Percentiles rank a stretch among this genome's conserved stretches.
Evolutionary conservation across 1,284 basidiomycete genomes (phyloP).

Genomic region (Hypsizygus ulmarius): DNA sequence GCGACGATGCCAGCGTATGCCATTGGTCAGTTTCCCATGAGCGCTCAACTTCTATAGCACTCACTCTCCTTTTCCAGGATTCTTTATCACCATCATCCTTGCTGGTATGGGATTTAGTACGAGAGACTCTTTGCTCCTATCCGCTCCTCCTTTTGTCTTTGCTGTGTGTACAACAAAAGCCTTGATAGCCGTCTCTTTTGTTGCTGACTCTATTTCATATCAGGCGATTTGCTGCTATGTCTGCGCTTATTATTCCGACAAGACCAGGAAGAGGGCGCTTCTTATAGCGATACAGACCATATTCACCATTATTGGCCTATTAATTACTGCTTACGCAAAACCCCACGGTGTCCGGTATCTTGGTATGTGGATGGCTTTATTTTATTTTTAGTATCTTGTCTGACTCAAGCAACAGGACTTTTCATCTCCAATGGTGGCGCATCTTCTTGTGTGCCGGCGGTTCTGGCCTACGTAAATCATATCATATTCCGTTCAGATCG

Average conservation of each 20-base stretch:
- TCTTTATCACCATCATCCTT: conserved; percentile 39
- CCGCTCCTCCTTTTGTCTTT: conserved; percentile 36
- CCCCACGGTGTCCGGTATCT: conserved; percentile 34
- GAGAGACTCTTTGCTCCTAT: conserved; percentile 28
- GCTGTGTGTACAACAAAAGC: conserved; percentile 27
- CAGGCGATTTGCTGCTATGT: conserved; percentile 32
- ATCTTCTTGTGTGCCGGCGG: conserved; percentile 28
- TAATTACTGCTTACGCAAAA: conserved; percentile 33
- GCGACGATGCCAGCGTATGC: conserved; percentile 38
- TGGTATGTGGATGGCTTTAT: conserved; percentile 22
- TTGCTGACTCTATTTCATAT: background rate
- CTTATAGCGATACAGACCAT: conserved; percentile 35
- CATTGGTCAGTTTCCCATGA: conserved; percentile 25
- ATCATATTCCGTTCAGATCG: background rate
- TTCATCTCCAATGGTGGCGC: conserved; percentile 30
- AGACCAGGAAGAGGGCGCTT: conserved; percentile 31
- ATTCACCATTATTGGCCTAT: conserved; percentile 34
- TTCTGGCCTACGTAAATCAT: conserved; percentile 29
- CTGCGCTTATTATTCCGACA: conserved; percentile 40
- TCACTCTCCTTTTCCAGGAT: conserved; percentile 17
- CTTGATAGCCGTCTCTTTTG: background rate
- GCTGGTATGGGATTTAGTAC: conserved; percentile 38
- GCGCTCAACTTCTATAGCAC: background rate
- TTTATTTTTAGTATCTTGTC: background rate
- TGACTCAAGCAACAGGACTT: conserved; percentile 13